phyloP scores from a whole-genome alignment of 2,329 filamentous ascomycete genomes.

The Talaromyces rugulosus region DNA sequence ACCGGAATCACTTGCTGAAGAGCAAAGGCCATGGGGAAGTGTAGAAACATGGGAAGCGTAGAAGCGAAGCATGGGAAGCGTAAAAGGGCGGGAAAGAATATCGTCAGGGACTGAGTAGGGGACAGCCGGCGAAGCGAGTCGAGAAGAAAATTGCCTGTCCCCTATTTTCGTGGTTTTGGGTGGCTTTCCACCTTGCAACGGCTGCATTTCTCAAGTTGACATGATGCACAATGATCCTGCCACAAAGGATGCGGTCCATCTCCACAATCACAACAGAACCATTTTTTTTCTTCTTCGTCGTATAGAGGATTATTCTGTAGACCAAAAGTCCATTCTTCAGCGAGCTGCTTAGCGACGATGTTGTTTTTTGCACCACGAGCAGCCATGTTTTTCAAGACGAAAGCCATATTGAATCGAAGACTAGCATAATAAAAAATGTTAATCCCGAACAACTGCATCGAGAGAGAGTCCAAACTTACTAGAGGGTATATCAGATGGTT shows the following conservation, averaged over 20 bases:
- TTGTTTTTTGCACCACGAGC: background rate
- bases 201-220: background rate
- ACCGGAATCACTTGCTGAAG: background rate
- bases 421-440: background rate
- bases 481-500: background rate
- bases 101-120: background rate
- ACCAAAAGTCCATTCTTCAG: background rate
- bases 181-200: background rate
- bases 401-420: background rate
- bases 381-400: background rate
- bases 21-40: background rate
- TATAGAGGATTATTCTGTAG: background rate
- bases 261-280: background rate
- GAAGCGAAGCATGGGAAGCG: too few relatives aligned
- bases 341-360: background rate
- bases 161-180: background rate
- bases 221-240: background rate
- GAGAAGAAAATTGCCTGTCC: background rate
- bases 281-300: background rate
- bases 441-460: too few relatives aligned
- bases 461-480: background rate
- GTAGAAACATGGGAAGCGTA: background rate
- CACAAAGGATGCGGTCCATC: constrained; percentile 1
- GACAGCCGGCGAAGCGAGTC: background rate
- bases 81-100: background rate